Evolutionary conservation across 176 grass and related monocot species (phyloP).

Genomic region (Eragrostis nindensis): DNA sequence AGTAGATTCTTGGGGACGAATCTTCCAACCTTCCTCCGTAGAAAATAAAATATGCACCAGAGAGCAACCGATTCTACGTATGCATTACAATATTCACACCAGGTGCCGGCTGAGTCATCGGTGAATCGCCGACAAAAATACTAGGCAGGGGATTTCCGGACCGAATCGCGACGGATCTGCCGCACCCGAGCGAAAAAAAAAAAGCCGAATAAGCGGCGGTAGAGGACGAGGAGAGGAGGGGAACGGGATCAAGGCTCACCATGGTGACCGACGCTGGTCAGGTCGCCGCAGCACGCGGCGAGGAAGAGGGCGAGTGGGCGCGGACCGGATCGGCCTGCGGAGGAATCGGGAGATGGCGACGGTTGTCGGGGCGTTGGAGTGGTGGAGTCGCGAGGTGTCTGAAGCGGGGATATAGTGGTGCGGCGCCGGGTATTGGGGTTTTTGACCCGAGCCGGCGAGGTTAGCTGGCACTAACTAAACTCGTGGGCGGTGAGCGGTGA

Average conservation of each 20-base stretch:
- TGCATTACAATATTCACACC: conserved; percentile 28
- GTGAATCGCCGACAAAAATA: neutral
- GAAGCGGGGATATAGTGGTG: neutral
- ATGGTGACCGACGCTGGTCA: conserved; percentile 28
- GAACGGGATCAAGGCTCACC: conserved; percentile 1
- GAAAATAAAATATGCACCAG: neutral
- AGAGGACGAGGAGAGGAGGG: neutral
- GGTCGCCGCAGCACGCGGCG: conserved; percentile 28
- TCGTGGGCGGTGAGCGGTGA: no score
- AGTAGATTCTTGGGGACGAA: conserved; percentile 25
- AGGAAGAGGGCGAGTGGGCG: neutral
- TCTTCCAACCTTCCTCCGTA: neutral
- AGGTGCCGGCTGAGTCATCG: neutral
- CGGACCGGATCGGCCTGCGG: neutral
- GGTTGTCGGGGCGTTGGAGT: neutral
- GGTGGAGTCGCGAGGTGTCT: neutral
- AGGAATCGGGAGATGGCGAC: conserved; percentile 42
- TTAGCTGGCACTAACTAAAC: no score
- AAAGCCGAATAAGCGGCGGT: neutral
- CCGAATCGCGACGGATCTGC: conserved; percentile 30
- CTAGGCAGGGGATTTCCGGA: neutral
- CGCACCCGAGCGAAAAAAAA: neutral
- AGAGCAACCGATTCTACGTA: conserved; percentile 14
- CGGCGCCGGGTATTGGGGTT: conserved; percentile 8
- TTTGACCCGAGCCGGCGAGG: neutral